Evolutionary conservation across 306 rosid species (phyloP), one percentile per base, ranked within the genome.

Genomic region (Lotus japonicus): DNA sequence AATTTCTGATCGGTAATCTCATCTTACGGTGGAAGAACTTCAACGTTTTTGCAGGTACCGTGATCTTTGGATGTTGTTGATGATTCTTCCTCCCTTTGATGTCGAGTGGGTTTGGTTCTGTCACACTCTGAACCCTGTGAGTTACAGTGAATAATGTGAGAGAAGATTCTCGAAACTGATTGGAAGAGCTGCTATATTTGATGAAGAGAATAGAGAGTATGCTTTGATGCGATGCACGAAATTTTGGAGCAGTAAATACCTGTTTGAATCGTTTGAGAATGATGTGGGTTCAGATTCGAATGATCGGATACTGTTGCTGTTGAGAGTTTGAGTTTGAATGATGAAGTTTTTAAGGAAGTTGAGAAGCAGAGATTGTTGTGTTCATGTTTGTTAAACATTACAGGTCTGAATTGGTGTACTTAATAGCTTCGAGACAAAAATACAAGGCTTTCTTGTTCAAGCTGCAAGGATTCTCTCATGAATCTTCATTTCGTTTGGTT

Each of bases 51-150:
- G 97, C 81, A 92, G 97, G 85, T 92, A 90, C 59, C 81, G 21
- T 72, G 80, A 88, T 77, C 66, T 88, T 50, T 92, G 98, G 98
- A 83, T 92, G 98, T 96, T 96, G 81, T n/a, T n/a, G 5, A 9
- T 77, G 83, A 59, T 92, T 19, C 87, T 86, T 66, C 98, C 98
- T 69, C 96, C 97, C 6, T 51, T 88, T 13, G 98, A 92, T 51
- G 67, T 92, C 14, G 87, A 92, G 46, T 92, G 97, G 98, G 88
- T 92, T 80, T 92, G 98, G 98, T 90, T 92, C 76, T 90, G 98
- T 70, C 98, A 92, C 79, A 70, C 88, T 16, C 68, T 90, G 70
- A 92, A 88, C 41, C 90, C 85, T 13, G 96, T 83, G 46, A 48
- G 73, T 79, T 90, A 92, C 62, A 72, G 55, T 73, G 83, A 85